Evolutionary conservation across 2,329 filamentous ascomycete genomes (phyloP).

Genomic region (Curvularia lunata): DNA sequence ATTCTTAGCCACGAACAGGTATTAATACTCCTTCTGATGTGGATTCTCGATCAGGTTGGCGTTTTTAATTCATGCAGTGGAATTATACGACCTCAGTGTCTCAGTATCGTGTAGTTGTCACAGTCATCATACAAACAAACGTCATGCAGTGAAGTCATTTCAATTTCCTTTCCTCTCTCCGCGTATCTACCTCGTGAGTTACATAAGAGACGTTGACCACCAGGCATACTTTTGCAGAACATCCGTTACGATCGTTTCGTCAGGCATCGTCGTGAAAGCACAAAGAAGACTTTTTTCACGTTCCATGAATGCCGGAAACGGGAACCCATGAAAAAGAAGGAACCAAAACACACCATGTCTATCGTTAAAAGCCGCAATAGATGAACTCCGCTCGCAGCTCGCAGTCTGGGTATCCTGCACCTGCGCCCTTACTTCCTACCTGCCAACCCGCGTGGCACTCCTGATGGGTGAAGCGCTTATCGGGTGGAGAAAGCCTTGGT

Average conservation of each 20-base stretch:
- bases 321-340: slow-evolving; percentile 35
- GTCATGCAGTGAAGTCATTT: slow-evolving; percentile 16
- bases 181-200: slow-evolving; percentile 23
- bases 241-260: slow-evolving; percentile 36
- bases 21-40: too few species aligned
- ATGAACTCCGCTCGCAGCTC: slow-evolving; percentile 40
- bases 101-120: neutral
- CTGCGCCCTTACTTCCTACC: slow-evolving; percentile 32
- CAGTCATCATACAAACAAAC: neutral
- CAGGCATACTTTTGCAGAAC: slow-evolving; percentile 32
- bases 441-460: slow-evolving; percentile 16
- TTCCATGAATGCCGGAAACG: slow-evolving; percentile 35
- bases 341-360: slow-evolving; percentile 45
- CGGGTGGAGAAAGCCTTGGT: slow-evolving; percentile 97
- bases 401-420: slow-evolving; percentile 41
- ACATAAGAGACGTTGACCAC: slow-evolving; percentile 31
- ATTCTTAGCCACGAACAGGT: too few species aligned
- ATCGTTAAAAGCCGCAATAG: slow-evolving; percentile 45
- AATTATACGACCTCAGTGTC: too few species aligned
- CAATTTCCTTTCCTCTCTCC: slow-evolving; percentile 29
- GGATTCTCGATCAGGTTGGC: too few species aligned
- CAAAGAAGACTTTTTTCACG: slow-evolving; percentile 36
- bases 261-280: slow-evolving; percentile 40
- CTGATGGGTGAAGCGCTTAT: slow-evolving; percentile 57
- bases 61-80: too few species aligned